Conservation (phyloP, 805 yeast genomes). For the Cephaloascus albidus region DNA sequence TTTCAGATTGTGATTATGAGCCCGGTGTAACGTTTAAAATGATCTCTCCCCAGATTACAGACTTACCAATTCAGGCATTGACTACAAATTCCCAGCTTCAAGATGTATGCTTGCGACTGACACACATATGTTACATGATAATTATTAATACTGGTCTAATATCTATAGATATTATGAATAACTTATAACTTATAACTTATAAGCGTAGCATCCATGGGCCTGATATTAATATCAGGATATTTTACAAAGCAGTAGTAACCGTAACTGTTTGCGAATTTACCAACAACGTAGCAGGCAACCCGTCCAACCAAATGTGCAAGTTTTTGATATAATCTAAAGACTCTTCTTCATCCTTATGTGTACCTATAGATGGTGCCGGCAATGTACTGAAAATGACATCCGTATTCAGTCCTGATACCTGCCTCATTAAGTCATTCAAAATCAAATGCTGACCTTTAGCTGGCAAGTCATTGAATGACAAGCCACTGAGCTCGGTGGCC, state of each 20-base stretch:
- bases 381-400: conserved; percentile 81
- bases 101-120: no score
- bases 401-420: conserved; percentile 45
- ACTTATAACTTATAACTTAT: no score
- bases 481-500: conserved; percentile 23
- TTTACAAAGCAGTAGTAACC: conserved; percentile 83
- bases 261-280: conserved; percentile 92
- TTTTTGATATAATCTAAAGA: conserved; percentile 69
- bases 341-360: conserved; percentile 61
- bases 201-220: no score
- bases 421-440: conserved; percentile 75
- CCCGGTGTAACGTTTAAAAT: no score
- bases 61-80: no score
- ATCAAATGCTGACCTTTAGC: conserved; percentile 87
- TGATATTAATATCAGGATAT: no score
- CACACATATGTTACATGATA: no score
- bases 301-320: conserved; percentile 72
- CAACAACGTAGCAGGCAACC: conserved; percentile 72
- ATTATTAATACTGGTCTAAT: no score
- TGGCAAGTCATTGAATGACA: conserved; percentile 78
- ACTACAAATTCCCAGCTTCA: no score
- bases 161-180: no score
- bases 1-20: no score
- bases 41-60: no score
- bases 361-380: conserved; percentile 81